These are phyloP conservation scores for Dactylellina haptotyla DNA, from an alignment of 2,329 filamentous ascomycete species.

Conservation along the genomic window DNA sequence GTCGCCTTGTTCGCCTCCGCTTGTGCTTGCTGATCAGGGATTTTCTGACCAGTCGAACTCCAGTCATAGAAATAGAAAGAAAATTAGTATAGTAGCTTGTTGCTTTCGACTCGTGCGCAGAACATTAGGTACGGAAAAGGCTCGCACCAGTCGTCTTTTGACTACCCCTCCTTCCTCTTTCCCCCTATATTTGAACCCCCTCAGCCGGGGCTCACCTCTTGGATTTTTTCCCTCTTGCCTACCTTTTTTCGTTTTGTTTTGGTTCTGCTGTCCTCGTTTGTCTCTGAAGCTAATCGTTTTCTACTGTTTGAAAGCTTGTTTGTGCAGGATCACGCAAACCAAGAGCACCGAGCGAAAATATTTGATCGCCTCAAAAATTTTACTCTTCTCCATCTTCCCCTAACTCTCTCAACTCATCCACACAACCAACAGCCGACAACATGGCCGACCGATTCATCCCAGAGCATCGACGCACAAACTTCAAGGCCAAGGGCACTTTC, in stretches of 20 bases:
- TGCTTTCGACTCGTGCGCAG: slow-evolving; percentile 52
- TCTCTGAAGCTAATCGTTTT: slow-evolving; percentile 58
- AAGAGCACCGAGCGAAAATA: slow-evolving; percentile 57
- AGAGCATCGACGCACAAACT: slow-evolving; percentile 98
- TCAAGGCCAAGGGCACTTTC: slow-evolving; percentile 99
- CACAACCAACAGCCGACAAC: slow-evolving; percentile 60
- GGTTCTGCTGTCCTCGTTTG: slow-evolving; percentile 48
- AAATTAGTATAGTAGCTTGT: slow-evolving; percentile 47
- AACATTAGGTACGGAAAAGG: slow-evolving; percentile 48
- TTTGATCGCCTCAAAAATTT: slow-evolving; percentile 50
- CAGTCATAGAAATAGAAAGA: slow-evolving; percentile 9
- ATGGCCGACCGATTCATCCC: slow-evolving; percentile 99
- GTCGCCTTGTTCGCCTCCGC: neutral
- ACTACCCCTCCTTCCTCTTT: slow-evolving; percentile 33
- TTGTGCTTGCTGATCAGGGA: slow-evolving; percentile 14
- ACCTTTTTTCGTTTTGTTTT: neutral
- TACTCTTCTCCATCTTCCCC: slow-evolving; percentile 47
- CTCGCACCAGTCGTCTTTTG: slow-evolving; percentile 24
- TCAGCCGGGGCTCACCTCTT: neutral
- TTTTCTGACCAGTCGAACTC: neutral
- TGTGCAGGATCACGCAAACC: slow-evolving; percentile 59
- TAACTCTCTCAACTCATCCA: slow-evolving; percentile 38
- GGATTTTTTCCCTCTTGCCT: slow-evolving; percentile 45
- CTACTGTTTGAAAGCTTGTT: slow-evolving; percentile 43
- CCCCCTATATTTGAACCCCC: neutral